Evolutionary conservation across 495 filamentous ascomycete species (phyloP).

Genomic region (Aspergillus heteromorphus): DNA sequence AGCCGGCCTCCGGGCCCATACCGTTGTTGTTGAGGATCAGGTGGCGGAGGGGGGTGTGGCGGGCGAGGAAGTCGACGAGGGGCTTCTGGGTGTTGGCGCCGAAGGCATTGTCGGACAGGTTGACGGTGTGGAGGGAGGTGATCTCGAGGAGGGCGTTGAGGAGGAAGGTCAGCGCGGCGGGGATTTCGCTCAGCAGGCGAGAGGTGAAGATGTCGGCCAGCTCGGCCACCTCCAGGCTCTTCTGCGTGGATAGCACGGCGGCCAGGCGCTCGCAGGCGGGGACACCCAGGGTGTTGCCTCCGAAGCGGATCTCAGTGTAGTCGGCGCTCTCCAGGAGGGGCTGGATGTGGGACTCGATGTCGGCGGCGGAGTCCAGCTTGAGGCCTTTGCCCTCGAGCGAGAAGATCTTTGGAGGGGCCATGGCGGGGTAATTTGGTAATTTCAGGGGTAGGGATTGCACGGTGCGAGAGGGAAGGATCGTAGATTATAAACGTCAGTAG

Average conservation of each 20-base stretch:
- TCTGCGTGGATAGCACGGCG: slow-evolving; percentile 71
- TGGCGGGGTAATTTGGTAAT: slow-evolving; percentile 36
- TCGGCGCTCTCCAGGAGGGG: slow-evolving; percentile 63
- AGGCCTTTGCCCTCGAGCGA: slow-evolving; percentile 85
- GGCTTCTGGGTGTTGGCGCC: slow-evolving; percentile 85
- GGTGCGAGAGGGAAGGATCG: not conserved
- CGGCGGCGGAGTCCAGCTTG: slow-evolving; percentile 80
- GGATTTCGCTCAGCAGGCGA: slow-evolving; percentile 89
- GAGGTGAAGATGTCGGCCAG: slow-evolving; percentile 96
- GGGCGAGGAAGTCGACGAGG: slow-evolving; percentile 77
- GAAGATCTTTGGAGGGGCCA: slow-evolving; percentile 67
- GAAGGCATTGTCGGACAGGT: slow-evolving; percentile 97
- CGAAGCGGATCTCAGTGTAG: slow-evolving; percentile 76
- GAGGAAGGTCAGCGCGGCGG: slow-evolving; percentile 76
- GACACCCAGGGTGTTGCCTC: slow-evolving; percentile 88
- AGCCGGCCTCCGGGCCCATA: slow-evolving; percentile 85
- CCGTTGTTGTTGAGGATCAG: slow-evolving; percentile 97
- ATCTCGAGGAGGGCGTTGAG: slow-evolving; percentile 81
- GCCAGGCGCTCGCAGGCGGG: slow-evolving; percentile 80
- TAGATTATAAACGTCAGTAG: not conserved
- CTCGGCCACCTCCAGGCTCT: slow-evolving; percentile 76
- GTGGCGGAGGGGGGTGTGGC: slow-evolving; percentile 81
- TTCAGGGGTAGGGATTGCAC: slow-evolving; percentile 16
- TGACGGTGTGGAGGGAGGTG: slow-evolving; percentile 78
- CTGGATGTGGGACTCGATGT: slow-evolving; percentile 81